A percentile compares a stretch with the other conserved stretches of the same genome.
Conservation (phyloP, 768 basidiomycete genomes). For the Kwoniella newhampshirensis region DNA sequence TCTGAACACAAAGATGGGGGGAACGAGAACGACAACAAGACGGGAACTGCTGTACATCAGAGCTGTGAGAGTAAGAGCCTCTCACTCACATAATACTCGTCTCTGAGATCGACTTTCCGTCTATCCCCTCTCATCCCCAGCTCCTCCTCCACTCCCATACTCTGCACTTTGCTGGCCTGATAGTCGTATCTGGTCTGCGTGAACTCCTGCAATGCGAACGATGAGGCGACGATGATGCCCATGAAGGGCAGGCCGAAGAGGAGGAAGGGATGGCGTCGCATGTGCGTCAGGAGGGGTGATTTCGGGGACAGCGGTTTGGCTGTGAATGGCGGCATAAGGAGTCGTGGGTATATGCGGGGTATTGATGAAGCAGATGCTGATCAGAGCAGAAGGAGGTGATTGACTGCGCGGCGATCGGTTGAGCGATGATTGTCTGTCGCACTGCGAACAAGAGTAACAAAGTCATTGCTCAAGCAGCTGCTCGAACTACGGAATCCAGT, state of each 20-base stretch:
- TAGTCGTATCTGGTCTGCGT: conserved; percentile 90
- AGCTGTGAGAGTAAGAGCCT: neutral
- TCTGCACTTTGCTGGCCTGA: conserved; percentile 55
- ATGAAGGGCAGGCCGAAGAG: conserved; percentile 87
- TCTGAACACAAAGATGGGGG: too few species aligned
- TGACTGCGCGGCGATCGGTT: neutral
- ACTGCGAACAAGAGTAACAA: neutral
- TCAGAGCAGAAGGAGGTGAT: too few species aligned
- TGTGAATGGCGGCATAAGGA: conserved; percentile 44
- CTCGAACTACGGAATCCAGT: too few species aligned
- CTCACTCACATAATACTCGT: conserved; percentile 87
- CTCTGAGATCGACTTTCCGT: conserved; percentile 78
- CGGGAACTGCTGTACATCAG: too few species aligned
- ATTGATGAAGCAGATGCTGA: too few species aligned
- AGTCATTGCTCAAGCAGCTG: too few species aligned
- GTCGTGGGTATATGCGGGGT: too few species aligned
- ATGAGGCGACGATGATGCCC: conserved; percentile 77
- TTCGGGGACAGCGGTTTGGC: conserved; percentile 36
- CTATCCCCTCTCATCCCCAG: conserved; percentile 44
- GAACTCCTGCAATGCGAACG: conserved; percentile 76
- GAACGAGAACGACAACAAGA: too few species aligned
- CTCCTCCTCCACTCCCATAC: conserved; percentile 38
- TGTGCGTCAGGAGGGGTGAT: conserved; percentile 23
- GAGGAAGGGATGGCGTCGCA: conserved; percentile 47
- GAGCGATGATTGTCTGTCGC: neutral